phyloP scores from a whole-genome alignment of 768 basidiomycete genomes.

The Termitomyces sp. region DNA sequence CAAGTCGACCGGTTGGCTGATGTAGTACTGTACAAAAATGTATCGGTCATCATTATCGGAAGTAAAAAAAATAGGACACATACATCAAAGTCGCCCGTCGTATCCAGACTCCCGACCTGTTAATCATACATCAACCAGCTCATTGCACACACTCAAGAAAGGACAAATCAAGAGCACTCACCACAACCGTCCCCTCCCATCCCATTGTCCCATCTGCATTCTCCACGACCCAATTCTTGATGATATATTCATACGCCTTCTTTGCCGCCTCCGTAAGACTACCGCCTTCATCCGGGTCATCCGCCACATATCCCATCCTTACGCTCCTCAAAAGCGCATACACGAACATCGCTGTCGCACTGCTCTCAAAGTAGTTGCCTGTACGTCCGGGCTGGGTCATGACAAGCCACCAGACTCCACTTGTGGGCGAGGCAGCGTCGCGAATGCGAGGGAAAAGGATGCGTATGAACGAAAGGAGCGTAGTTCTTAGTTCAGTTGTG shows the following conservation, averaged over 20 bases:
- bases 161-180: conserved; percentile 18
- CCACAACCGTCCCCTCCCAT: conserved; percentile 44
- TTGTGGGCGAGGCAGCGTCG: conserved; percentile 34
- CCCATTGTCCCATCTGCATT: conserved; percentile 42
- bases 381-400: conserved; percentile 44
- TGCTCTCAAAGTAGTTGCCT: conserved; percentile 50
- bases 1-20: conserved; percentile 33
- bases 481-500: conserved; percentile 5
- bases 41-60: not conserved
- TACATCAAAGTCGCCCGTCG: conserved; percentile 36
- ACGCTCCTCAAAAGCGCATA: conserved; percentile 44
- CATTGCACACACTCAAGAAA: not conserved
- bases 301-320: conserved; percentile 34
- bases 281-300: conserved; percentile 30
- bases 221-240: conserved; percentile 35
- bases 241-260: conserved; percentile 41
- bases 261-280: conserved; percentile 33
- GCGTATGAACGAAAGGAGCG: conserved; percentile 31
- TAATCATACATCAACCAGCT: not conserved
- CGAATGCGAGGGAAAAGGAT: conserved; percentile 32
- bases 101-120: conserved; percentile 40
- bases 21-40: conserved; percentile 35
- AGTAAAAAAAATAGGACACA: conserved; percentile 2
- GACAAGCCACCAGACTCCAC: conserved; percentile 51
- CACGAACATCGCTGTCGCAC: conserved; percentile 43